These are phyloP conservation scores for Metschnikowia santaceciliae DNA, from an alignment of 805 yeast species.

Conservation along the genomic window DNA sequence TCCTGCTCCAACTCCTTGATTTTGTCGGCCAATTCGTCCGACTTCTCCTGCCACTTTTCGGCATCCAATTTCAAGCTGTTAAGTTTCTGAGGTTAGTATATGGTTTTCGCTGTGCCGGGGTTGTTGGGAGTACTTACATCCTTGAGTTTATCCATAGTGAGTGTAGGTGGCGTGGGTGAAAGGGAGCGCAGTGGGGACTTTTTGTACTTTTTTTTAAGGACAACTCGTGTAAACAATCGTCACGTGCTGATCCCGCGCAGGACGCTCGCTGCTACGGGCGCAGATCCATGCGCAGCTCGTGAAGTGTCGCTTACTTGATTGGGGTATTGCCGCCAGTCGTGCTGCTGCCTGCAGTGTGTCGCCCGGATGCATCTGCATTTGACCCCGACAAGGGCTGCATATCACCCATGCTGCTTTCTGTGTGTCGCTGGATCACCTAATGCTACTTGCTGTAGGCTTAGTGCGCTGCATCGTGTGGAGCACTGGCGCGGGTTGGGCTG, in stretches of 20 bases:
- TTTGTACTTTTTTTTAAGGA: conserved; percentile 14
- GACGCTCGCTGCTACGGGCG: conserved; percentile 1
- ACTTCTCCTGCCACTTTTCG: conserved; percentile 95
- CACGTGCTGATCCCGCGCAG: conserved; percentile 15
- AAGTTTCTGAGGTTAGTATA: conserved; percentile 56
- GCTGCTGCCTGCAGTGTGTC: not conserved
- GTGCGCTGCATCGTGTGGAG: not conserved
- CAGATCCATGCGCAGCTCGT: not conserved
- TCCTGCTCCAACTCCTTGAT: conserved; percentile 92
- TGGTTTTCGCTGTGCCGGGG: too few species aligned
- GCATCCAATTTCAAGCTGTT: conserved; percentile 88
- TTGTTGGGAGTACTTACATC: conserved; percentile 41
- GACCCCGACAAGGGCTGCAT: not conserved
- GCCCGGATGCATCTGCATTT: not conserved
- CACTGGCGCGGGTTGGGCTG: not conserved
- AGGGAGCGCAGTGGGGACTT: conserved; percentile 9
- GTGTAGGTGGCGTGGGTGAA: conserved; percentile 6
- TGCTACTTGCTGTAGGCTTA: not conserved
- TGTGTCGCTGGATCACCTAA: not conserved
- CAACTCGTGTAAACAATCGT: conserved; percentile 18
- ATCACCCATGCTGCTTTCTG: not conserved
- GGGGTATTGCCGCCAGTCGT: not conserved
- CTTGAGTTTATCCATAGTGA: conserved; percentile 55
- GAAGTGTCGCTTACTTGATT: not conserved
- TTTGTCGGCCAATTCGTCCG: conserved; percentile 77